Base-by-base conservation (phyloP, 106 monocot genomes). In the Platanthera guangdongensis region DNA sequence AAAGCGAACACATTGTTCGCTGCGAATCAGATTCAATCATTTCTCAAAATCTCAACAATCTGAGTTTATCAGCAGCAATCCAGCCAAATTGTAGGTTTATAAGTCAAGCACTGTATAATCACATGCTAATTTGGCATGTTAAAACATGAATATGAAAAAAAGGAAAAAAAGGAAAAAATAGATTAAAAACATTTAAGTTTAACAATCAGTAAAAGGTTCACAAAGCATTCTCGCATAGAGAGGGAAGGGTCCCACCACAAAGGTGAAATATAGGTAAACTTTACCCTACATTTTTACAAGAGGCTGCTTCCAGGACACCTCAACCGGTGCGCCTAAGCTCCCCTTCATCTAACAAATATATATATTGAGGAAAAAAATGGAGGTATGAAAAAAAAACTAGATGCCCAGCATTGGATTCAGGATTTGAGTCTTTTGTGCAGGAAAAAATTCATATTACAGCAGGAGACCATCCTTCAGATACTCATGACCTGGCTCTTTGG, bases 401-500 rank as follows among this genome's bases (percentile, higher is more conserved):
- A 1, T 7, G 21, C 59, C 21, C 21, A 19, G 18, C 9, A 60
- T 19, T 21, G 19, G 21, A 60, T 60, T 6, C 59, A 60, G 59
- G 18, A 60, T 60, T 19, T 60, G 59, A 60, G 59, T 19, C 21
- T 60, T 60, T 19, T 60, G n/a, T 60, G 59, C 59, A 60, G 59
- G 8, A 60, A 60, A 60, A 39, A 39, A 39, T 39, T 39, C 39
- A 39, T 39, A 39, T 19, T 19, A 18, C n/a, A 11, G 1, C n/a
- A 60, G 21, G 7, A 21, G 7, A 21, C 1, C 2, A 6, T 47
- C 9, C 15, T 78, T 82, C 72, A 77, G 28, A 46, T 51, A 30
- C 25, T 80, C 84, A 87, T 90, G 75, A 13, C 76, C 72, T 90
- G 86, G 47, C 39, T 75, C 13, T 22, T 13, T 7, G 89, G 86